These are phyloP conservation scores for sorghum (Sorghum bicolor) DNA, from an alignment of 176 grass and related monocot species.

Conservation along the genomic window Sorghum_bicolor_NCBIv3 NC_012872.2:62996001-62996500, in stretches of 20 bases:
- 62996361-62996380: constrained; percentile 31
- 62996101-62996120: not conserved
- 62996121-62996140: not conserved
- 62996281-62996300: constrained; percentile 69
- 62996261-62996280: not conserved
- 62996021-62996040: not conserved
- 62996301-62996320: constrained; percentile 77
- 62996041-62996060: not conserved
- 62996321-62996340: constrained; percentile 54
- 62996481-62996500: not conserved
- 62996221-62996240: not conserved
- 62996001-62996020: not conserved
- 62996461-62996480: not conserved
- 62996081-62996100: not conserved
- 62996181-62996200: not conserved
- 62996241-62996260: not conserved
- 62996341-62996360: constrained; percentile 40
- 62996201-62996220: not conserved
- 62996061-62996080: not conserved
- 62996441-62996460: constrained; percentile 81
- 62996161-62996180: not conserved
- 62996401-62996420: constrained; percentile 76
- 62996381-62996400: constrained; percentile 44
- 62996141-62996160: not conserved
- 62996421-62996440: constrained; percentile 87